These are phyloP conservation scores for Drechslerella coelobrocha DNA, from an alignment of 2,329 filamentous ascomycete species.

Conservation along the genomic window DNA sequence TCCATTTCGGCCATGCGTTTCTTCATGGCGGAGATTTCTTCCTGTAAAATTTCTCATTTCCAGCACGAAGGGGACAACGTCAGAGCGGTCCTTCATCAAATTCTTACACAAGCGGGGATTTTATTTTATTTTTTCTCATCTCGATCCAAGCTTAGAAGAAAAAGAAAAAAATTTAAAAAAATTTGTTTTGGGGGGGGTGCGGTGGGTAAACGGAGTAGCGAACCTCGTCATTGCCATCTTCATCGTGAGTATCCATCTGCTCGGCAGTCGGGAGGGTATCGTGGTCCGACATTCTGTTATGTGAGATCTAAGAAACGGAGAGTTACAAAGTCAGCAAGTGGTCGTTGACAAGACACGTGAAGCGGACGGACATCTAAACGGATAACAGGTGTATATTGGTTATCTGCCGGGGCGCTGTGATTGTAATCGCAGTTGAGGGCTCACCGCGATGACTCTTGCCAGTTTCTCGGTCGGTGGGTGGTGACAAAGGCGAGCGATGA, in stretches of 20 bases:
- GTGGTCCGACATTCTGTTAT: conserved; percentile 38
- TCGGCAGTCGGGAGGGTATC: conserved; percentile 46
- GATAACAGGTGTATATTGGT: not conserved
- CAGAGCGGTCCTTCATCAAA: not conserved
- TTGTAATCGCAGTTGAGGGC: not conserved
- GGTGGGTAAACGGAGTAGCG: not conserved
- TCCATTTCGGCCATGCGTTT: conserved; percentile 87
- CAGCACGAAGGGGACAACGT: not conserved
- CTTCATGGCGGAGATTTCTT: conserved; percentile 90
- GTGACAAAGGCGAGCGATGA: not conserved
- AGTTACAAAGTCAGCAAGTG: conserved; percentile 7
- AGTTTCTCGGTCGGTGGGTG: not conserved
- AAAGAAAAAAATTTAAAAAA: no score
- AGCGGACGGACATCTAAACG: not conserved
- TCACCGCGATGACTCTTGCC: not conserved
- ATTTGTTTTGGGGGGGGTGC: no score
- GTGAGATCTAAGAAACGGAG: not conserved
- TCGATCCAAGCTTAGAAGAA: not conserved
- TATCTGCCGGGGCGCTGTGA: not conserved
- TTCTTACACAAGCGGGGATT: not conserved
- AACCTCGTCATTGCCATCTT: conserved; percentile 46
- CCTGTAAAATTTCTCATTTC: conserved; percentile 57
- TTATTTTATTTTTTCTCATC: not conserved
- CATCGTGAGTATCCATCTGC: conserved; percentile 51
- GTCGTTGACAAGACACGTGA: not conserved